Evolutionary conservation across 352 stramenopile species (phyloP), one percentile per base, ranked within the genome.

Genomic region (Thalassiosira ordinaria): DNA sequence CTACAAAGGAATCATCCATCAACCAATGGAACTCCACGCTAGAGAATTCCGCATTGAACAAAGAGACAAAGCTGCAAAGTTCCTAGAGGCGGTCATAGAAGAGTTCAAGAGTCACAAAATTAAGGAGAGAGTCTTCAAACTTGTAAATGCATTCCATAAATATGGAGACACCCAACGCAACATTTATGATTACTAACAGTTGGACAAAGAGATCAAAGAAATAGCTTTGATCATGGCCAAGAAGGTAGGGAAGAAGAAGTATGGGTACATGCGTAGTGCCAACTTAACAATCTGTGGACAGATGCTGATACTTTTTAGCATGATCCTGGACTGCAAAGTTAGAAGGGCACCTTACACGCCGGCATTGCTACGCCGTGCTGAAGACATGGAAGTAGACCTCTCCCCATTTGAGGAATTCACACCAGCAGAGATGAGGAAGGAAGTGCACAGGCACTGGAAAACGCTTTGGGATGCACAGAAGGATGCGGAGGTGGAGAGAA

Each of bases 391-490:
- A 7, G 41, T 49, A 14, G 26, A 64, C 9, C 1, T 47, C 4
- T 1, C 0, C 1, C 9, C 47, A 0, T 56, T 20, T n/a, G 24
- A 31, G 0, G 26, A 20, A 33, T 39, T 46, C 1, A 29, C 41
- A 9, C 14, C 1, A 1, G 35, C 8, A 2, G 44, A 47, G 5
- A 6, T 56, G 8, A 26, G 52, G 14, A 52, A 64, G 16, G 27
- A 60, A 5, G 22, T 66, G 0, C 14, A 2, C 0, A 8, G n/a
- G 13, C 7, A 9, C 5, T 16, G 33, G 1, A 46, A 57, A 13
- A 14, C 52, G 1, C 46, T 70, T 6, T 80, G 72, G 72, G 20
- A 46, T 20, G 16, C 29, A 9, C 62, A 80, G 46, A 80, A 80
- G 35, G 14, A 2, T 8, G 13, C 18, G n/a, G 26, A 47, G 27